phyloP scores from a whole-genome alignment of 352 stramenopile species.

The Phytopythium montanum region DNA sequence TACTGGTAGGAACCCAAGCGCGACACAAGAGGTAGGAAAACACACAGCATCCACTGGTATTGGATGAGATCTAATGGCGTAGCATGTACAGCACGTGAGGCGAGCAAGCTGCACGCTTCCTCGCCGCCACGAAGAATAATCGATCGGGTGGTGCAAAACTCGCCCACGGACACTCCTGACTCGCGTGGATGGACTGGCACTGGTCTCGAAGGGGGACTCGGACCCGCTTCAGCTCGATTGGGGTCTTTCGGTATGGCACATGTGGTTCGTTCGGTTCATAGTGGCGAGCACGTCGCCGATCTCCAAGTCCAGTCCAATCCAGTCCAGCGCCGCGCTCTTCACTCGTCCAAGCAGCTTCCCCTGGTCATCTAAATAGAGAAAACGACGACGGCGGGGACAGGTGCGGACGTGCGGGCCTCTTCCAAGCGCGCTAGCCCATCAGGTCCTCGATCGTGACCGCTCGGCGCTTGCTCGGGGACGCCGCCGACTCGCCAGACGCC shows the following conservation, averaged over 20 bases:
- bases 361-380: slow-evolving; percentile 40
- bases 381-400: neutral
- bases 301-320: neutral
- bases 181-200: neutral
- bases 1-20: neutral
- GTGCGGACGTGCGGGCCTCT: slow-evolving; percentile 3
- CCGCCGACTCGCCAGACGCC: neutral
- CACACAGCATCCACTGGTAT: neutral
- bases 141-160: slow-evolving; percentile 6
- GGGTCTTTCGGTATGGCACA: slow-evolving; percentile 6
- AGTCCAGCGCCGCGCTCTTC: neutral
- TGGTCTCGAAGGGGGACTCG: neutral
- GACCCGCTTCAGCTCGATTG: neutral
- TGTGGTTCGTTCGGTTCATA: slow-evolving; percentile 2
- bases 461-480: slow-evolving; percentile 40
- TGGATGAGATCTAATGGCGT: slow-evolving; percentile 7
- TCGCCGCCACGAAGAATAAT: neutral
- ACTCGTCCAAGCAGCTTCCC: neutral
- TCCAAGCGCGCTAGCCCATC: slow-evolving; percentile 25
- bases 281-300: neutral
- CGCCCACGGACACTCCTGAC: neutral
- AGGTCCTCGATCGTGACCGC: slow-evolving; percentile 35
- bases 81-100: slow-evolving; percentile 7
- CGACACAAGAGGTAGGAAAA: neutral
- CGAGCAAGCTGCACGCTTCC: neutral